Conservation (phyloP, 306 rosid genomes). For the Trichosanthes cucumerina region DNA sequence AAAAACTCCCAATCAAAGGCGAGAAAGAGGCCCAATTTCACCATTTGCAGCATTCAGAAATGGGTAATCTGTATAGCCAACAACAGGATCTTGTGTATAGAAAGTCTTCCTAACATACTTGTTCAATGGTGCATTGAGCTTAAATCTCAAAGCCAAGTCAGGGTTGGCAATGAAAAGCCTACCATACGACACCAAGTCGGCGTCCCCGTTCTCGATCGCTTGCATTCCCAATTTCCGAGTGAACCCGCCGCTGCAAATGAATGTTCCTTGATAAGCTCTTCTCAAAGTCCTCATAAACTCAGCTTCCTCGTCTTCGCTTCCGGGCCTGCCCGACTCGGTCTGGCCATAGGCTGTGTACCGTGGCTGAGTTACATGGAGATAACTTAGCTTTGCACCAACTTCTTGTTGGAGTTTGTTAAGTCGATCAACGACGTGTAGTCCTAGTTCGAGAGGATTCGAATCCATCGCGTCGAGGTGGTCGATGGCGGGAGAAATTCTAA, state of each 20-base stretch:
- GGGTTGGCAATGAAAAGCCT: slow-evolving; percentile 72
- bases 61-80: slow-evolving; percentile 79
- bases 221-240: slow-evolving; percentile 62
- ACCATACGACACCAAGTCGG: slow-evolving; percentile 78
- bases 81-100: slow-evolving; percentile 73
- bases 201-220: slow-evolving; percentile 49
- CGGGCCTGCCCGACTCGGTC: slow-evolving; percentile 58
- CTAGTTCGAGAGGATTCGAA: slow-evolving; percentile 63
- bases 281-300: slow-evolving; percentile 42
- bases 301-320: slow-evolving; percentile 59
- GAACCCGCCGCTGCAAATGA: slow-evolving; percentile 84
- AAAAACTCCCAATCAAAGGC: slow-evolving; percentile 31
- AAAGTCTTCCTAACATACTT: slow-evolving; percentile 65
- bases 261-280: slow-evolving; percentile 55
- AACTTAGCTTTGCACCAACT: slow-evolving; percentile 40
- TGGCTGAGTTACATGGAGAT: slow-evolving; percentile 87
- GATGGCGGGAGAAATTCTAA: slow-evolving; percentile 76
- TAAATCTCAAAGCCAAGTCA: slow-evolving; percentile 52
- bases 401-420: slow-evolving; percentile 58
- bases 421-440: slow-evolving; percentile 61
- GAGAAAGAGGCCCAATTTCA: slow-evolving; percentile 18
- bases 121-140: slow-evolving; percentile 49
- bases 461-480: slow-evolving; percentile 86
- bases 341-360: slow-evolving; percentile 53
- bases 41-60: slow-evolving; percentile 25